Evolutionary conservation across 805 yeast genomes (phyloP), one percentile per base, ranked within the genome.

Genomic region (Dipodascopsis tothii): DNA sequence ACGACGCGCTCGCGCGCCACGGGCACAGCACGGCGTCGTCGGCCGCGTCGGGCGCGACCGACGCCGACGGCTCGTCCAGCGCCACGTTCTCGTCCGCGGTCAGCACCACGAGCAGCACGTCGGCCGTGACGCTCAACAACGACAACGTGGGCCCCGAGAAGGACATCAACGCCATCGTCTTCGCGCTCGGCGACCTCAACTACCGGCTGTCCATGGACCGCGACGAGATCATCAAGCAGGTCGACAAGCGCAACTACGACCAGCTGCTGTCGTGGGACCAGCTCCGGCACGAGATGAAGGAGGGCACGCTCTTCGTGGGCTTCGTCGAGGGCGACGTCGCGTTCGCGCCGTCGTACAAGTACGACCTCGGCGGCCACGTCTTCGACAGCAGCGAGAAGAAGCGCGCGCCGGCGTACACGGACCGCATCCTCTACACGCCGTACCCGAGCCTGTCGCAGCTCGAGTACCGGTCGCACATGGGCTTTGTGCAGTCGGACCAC

Each of bases 371-470:
- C 28, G 16, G 28, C 16, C 18, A 28, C 21, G 25, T 33, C 16
- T 48, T 48, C 19, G 52, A 48, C 27, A 36, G 45, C 7, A 48
- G 56, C 33, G 52, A 52, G 21, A 56, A 53, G 3, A 60, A 55
- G 17, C 62, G 82, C 38, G 59, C 63, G 4, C 82, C 84, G 0
- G 73, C 81, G 1, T 78, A 77, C 56, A 77, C 82, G 0, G 84
- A 78, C 48, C 65, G 84, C 25, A 68, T 78, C 2, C 55, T 77
- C 18, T 70, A 62, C 56, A 59, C 70, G 45, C 60, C 54, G 4
- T 42, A 45, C 19, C 49, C 49, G 2, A 19, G 39, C 53, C 25
- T 48, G 32, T 40, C 52, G 2, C 57, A 50, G 22, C 46, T 54
- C 4, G 57, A 54, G 5, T 67, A 65, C 41, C 47, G 36, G 7